A percentile compares a stretch with the other conserved stretches of the same genome.
phyloP scores from a whole-genome alignment of 176 grass and related monocot species.

The Musa troglodytarum region DNA sequence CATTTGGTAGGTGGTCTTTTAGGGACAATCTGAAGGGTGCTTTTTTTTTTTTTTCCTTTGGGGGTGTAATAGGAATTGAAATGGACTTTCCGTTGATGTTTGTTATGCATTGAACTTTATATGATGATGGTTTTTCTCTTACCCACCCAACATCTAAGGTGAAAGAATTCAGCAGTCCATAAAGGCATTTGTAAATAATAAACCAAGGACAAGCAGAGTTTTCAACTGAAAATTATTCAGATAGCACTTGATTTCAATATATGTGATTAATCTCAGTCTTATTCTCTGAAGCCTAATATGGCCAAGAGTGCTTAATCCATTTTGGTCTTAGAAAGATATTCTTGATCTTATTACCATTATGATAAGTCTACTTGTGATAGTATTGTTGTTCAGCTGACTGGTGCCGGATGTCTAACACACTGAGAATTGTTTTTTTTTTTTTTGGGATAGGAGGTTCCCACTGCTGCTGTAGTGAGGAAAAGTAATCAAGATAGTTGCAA shows the following conservation, averaged over 20 bases:
- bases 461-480: constrained; percentile 15
- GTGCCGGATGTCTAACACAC: background rate
- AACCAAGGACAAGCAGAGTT: background rate
- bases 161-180: too few species aligned
- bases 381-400: background rate
- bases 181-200: background rate
- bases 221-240: background rate
- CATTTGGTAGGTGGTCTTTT: too few species aligned
- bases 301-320: background rate
- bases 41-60: too few species aligned
- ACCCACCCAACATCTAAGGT: too few species aligned
- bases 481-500: constrained; percentile 16
- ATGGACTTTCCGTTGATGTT: background rate
- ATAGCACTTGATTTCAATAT: background rate
- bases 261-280: background rate
- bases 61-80: too few species aligned
- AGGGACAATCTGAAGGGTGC: too few species aligned
- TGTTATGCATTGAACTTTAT: background rate
- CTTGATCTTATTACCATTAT: background rate
- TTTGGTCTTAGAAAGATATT: background rate
- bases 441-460: constrained; percentile 30
- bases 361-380: background rate
- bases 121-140: background rate
- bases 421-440: constrained; percentile 3
- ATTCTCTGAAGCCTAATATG: background rate